phyloP scores from a whole-genome alignment of 306 rosid species.

The Styphnolobium japonicum region DNA sequence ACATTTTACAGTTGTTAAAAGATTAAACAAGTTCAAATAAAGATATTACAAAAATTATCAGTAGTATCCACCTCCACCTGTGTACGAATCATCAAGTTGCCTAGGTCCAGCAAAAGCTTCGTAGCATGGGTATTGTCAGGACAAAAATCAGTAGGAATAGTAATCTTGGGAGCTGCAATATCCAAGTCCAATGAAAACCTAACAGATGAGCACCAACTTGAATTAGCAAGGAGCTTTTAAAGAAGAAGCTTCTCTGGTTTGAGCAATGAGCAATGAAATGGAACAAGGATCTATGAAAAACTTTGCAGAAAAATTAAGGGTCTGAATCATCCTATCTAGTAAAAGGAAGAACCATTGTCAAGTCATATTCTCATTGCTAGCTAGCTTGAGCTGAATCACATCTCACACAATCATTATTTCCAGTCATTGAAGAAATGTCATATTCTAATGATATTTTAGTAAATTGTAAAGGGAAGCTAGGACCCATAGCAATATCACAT shows the following conservation, averaged over 20 bases:
- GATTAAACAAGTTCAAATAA: neutral
- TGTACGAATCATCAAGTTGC: constrained; percentile 78
- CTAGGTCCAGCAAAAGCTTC: constrained; percentile 89
- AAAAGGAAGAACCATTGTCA: neutral
- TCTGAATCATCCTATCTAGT: neutral
- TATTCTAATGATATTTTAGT: neutral
- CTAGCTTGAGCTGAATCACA: neutral
- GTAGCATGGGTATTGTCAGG: constrained; percentile 73
- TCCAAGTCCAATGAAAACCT: constrained; percentile 95
- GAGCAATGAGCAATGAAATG: neutral
- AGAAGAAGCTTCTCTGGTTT: constrained; percentile 9
- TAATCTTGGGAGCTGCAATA: constrained; percentile 97
- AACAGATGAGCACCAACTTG: constrained; percentile 28
- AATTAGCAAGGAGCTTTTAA: constrained; percentile 18
- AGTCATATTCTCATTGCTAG: neutral
- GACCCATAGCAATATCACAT: neutral
- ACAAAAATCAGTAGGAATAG: constrained; percentile 86
- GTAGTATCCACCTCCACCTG: constrained; percentile 67
- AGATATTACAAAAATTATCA: neutral
- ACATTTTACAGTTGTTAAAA: constrained; percentile 20
- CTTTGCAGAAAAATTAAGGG: neutral
- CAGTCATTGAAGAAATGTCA: neutral
- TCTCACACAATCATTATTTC: neutral
- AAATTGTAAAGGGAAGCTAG: neutral
- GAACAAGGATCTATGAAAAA: neutral